Base-by-base conservation (phyloP, 208 protist species). In the Leishmania mexicana region DNA sequence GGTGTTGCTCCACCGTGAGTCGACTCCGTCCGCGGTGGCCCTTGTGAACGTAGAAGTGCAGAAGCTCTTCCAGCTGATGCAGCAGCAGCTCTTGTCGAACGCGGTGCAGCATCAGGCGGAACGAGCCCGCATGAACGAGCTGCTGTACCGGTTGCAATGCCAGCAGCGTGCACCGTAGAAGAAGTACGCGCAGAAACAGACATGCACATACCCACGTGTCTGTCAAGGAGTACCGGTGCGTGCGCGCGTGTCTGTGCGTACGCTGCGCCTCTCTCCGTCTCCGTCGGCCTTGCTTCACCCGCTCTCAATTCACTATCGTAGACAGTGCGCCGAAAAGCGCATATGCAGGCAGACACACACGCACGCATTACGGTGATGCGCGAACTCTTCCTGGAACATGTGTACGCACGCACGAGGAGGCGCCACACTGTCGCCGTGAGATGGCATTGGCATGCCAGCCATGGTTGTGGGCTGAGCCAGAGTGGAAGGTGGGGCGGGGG, bases 11-110 rank as follows among this genome's bases (percentile, higher is more conserved):
- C 84, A 65, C 62, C n/a, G 47, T 11, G 8, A 38, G 17, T 38
- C 71, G 4, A 51, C 68, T 3, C 53, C 80, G n/a, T 58, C 79
- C 17, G 42, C 79, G 0, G 68, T 64, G 64, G 35, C 76, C 6
- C 62, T 84, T n/a, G 80, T 91, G 45, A 90, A 94, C 70, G 65
- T 75, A 5, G 88, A 94, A 49, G 85, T 95, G 83, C 81, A 87
- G 64, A 65, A 81, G 57, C 80, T 94, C 11, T 88, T 95, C 24
- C 64, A 75, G 65, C 47, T 77, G 47, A 83, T 95, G 90, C 83
- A 91, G 81, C 79, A 83, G n/a, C 84, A 88, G 67, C 84, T 95
- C 62, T 2, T 86, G n/a, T n/a, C 65, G 11, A 87, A 95, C 40
- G 86, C 85, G 13, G 70, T 79, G 15, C 81, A 86, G 71, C 88